These are phyloP conservation scores for Podaxis sp. DNA, from an alignment of 768 basidiomycete species.

Conservation along the genomic window DNA sequence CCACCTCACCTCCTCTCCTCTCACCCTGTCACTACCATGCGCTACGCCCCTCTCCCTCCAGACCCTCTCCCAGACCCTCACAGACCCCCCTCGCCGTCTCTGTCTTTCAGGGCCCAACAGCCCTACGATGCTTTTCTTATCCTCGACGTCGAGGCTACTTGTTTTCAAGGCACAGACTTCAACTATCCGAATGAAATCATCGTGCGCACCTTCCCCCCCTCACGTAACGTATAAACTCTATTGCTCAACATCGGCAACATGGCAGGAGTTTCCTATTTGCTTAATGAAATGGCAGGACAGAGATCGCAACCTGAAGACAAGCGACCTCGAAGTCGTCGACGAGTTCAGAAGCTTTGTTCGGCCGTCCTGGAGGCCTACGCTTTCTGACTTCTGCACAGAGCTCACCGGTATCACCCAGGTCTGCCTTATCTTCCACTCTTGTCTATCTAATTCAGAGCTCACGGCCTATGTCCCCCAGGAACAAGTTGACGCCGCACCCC, in stretches of 20 bases:
- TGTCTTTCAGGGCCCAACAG: slow-evolving; percentile 26
- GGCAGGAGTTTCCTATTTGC: slow-evolving; percentile 90
- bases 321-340: slow-evolving; percentile 61
- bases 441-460: background rate
- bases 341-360: slow-evolving; percentile 87
- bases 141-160: slow-evolving; percentile 88
- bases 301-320: slow-evolving; percentile 43
- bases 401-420: slow-evolving; percentile 95
- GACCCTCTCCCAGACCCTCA: background rate
- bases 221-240: background rate
- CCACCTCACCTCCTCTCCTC: background rate
- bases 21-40: slow-evolving; percentile 5
- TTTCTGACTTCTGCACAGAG: slow-evolving; percentile 80
- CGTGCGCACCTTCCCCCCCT: slow-evolving; percentile 40
- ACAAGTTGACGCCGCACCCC: slow-evolving; percentile 76
- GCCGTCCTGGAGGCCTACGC: slow-evolving; percentile 80
- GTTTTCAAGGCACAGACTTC: slow-evolving; percentile 61
- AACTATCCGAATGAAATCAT: slow-evolving; percentile 96
- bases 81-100: background rate
- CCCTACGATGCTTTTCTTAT: slow-evolving; percentile 79
- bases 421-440: slow-evolving; percentile 20
- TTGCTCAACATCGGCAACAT: slow-evolving; percentile 2
- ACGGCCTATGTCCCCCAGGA: slow-evolving; percentile 37
- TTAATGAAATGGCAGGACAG: slow-evolving; percentile 79
- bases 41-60: slow-evolving; percentile 8